These are phyloP conservation scores for Didymella exigua DNA, from an alignment of 2,329 filamentous ascomycete species.

Conservation along the genomic window DNA sequence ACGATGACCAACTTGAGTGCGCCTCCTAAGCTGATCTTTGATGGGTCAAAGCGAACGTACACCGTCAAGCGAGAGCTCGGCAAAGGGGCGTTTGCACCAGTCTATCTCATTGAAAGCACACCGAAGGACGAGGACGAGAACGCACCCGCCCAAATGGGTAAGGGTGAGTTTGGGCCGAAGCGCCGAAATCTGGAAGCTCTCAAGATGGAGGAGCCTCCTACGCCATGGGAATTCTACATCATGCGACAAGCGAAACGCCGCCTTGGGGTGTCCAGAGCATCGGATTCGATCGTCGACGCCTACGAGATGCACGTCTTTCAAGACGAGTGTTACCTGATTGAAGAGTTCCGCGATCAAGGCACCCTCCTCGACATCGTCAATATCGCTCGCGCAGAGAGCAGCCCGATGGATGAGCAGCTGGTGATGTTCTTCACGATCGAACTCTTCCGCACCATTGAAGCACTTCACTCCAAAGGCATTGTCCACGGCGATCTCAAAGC, in stretches of 20 bases:
- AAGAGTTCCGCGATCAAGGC: conserved; percentile 87
- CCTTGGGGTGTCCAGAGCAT: conserved; percentile 72
- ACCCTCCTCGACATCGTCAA: conserved; percentile 96
- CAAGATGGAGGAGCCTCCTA: conserved; percentile 91
- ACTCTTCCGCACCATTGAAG: conserved; percentile 86
- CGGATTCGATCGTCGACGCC: conserved; percentile 78
- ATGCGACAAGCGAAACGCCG: conserved; percentile 81
- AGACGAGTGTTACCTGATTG: conserved; percentile 86
- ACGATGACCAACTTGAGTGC: conserved; percentile 64
- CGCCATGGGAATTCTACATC: conserved; percentile 95
- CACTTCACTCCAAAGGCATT: conserved; percentile 77
- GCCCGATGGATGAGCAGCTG: conserved; percentile 85
- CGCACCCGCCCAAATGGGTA: conserved; percentile 63
- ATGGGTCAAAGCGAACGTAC: conserved; percentile 70
- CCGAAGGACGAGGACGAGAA: conserved; percentile 55
- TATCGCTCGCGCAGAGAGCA: conserved; percentile 72
- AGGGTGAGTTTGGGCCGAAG: conserved; percentile 63
- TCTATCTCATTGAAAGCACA: conserved; percentile 87
- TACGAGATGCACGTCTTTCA: conserved; percentile 92
- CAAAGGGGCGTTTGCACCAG: conserved; percentile 91
- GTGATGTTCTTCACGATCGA: conserved; percentile 97
- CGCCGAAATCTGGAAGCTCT: conserved; percentile 77
- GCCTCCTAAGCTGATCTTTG: conserved; percentile 71
- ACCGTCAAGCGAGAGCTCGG: conserved; percentile 84
- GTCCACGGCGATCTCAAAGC: conserved; percentile 94